phyloP scores from a whole-genome alignment of 2,329 filamentous ascomycete genomes.

The Cladobotryum mycophilum region DNA sequence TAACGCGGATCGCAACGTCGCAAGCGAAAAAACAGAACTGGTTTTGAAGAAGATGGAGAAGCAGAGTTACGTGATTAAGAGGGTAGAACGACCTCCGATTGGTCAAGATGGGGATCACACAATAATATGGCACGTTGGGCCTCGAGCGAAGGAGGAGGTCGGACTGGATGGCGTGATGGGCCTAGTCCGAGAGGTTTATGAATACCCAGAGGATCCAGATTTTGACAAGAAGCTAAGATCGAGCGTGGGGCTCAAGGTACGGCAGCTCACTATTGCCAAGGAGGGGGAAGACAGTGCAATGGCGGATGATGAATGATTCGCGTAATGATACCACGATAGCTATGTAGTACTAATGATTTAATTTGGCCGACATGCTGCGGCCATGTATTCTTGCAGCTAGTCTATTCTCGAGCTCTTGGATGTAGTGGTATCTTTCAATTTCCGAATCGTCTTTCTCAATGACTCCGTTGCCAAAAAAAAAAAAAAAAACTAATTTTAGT shows the following conservation, averaged over 20 bases:
- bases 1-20: slow-evolving; percentile 69
- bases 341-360: too few species aligned
- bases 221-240: slow-evolving; percentile 53
- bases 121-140: slow-evolving; percentile 77
- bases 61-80: slow-evolving; percentile 76
- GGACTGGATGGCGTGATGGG: slow-evolving; percentile 68
- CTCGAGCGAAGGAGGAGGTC: slow-evolving; percentile 79
- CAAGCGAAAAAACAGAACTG: slow-evolving; percentile 67
- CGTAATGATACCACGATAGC: slow-evolving; percentile 1
- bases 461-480: background rate
- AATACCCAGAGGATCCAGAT: slow-evolving; percentile 42
- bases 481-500: too few species aligned
- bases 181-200: slow-evolving; percentile 59
- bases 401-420: too few species aligned
- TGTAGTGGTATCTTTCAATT: slow-evolving; percentile 16
- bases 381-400: too few species aligned
- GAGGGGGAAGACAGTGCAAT: slow-evolving; percentile 16
- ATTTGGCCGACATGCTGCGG: too few species aligned
- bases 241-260: slow-evolving; percentile 50
- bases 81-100: slow-evolving; percentile 54
- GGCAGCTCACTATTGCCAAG: slow-evolving; percentile 19
- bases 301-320: slow-evolving; percentile 6
- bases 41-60: slow-evolving; percentile 68
- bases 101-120: slow-evolving; percentile 62
- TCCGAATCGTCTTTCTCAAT: background rate